Evolutionary conservation across 306 rosid species (phyloP), one percentile per base, ranked within the genome.

Genomic region (Gastrolobium villosum): DNA sequence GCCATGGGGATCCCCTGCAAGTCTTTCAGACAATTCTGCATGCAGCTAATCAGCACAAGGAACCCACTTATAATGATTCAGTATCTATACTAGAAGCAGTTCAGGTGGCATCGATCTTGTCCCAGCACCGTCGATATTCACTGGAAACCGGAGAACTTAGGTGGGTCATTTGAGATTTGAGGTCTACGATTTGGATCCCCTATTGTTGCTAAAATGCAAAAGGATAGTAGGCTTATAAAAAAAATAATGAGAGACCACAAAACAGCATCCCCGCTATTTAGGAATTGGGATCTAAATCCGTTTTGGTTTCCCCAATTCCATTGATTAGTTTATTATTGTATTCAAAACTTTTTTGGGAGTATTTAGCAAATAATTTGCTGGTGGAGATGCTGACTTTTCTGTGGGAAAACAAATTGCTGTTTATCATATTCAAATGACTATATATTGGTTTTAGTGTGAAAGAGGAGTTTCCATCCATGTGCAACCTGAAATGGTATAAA

Each of bases 1-100:
- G 99, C 89, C 99, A 94, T 60, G 97, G 97, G 6, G 94, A 92
- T 82, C 86, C 97, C 62, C 87, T 92, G 50, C 99, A 94, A 85
- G 89, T 94, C 79, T 83, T 94, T 79, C 97, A 87, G 78, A 79
- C 99, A 57, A 67, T 94, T 26, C 50, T 88, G 63, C 80, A 76
- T 82, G 93, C 87, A 2, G 90, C 86, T 63, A 88, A 85, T 50
- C 79, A 89, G 72, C 75, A 75, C 7, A 65, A 66, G 55, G 89
- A 79, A 72, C 68, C 82, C 32, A 20, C 65, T 46, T 3, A 40
- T 15, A 11, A 28, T 46, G 90, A 87, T 66, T 53, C 88, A 46
- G 82, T 59, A 41, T 88, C 97, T 64, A 80, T 40, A 53, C 37
- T 91, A 53, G 65, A 73, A 77, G 89, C 93, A 44, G 88, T 86